Conservation (phyloP, 768 basidiomycete genomes). For the Pisolithus microcarpus region DNA sequence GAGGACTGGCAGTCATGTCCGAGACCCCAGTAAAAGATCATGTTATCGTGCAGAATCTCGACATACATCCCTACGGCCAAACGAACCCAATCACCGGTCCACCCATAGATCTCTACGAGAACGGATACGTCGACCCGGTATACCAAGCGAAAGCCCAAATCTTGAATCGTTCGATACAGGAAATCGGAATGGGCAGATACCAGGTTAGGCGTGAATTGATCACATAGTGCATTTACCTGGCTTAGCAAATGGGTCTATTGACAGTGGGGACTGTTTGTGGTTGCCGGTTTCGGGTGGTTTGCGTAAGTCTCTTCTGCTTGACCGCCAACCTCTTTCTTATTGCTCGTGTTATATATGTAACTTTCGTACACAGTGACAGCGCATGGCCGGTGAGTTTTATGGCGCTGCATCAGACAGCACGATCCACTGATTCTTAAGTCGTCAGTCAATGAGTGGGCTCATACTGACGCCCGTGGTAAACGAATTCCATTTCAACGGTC, state of each 20-base stretch:
- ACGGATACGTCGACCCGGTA: constrained; percentile 36
- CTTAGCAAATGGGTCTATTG: not conserved
- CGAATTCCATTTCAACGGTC: constrained; percentile 43
- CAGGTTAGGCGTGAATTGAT: constrained; percentile 29
- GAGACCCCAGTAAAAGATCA: not conserved
- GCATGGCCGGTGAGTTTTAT: constrained; percentile 30
- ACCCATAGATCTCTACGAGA: constrained; percentile 25
- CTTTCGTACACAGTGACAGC: constrained; percentile 23
- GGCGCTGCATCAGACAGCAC: not conserved
- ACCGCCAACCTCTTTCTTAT: not conserved
- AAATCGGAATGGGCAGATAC: constrained; percentile 52
- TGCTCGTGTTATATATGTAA: not conserved
- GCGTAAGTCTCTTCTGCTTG: constrained; percentile 22
- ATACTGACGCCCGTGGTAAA: constrained; percentile 41
- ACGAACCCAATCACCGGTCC: not conserved
- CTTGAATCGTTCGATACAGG: constrained; percentile 41
- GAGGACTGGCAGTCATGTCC: not conserved
- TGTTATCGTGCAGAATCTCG: not conserved
- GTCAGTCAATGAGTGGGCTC: constrained; percentile 35
- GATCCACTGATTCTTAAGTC: not conserved
- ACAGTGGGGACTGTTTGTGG: constrained; percentile 34
- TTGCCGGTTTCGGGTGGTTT: constrained; percentile 38
- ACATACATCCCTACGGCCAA: not conserved
- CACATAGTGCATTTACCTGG: not conserved
- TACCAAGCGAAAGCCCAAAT: constrained; percentile 45